Conservation (phyloP, 2,329 filamentous ascomycete genomes). For the Aspergillus felis region DNA sequence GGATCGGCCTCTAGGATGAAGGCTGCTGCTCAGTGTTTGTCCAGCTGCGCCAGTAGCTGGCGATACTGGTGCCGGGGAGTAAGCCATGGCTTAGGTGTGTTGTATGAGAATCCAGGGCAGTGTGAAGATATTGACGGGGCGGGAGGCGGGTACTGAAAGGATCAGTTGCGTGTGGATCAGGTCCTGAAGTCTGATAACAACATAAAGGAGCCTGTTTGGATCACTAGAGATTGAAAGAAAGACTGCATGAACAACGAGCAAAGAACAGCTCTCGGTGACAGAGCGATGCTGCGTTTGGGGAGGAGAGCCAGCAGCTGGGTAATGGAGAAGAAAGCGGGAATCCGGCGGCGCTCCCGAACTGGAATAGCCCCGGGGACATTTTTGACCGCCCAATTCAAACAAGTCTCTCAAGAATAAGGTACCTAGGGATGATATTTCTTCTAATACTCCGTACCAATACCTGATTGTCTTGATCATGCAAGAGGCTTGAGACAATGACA, state of each 20-base stretch:
- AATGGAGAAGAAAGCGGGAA: conserved; percentile 17
- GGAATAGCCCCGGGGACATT: conserved; percentile 19
- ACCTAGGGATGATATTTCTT: not conserved
- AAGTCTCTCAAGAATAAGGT: not conserved
- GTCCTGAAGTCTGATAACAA: not conserved
- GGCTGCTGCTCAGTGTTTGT: conserved; percentile 18
- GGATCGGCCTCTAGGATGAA: conserved; percentile 24
- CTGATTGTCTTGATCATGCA: not conserved
- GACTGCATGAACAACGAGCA: not conserved
- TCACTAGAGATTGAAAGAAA: not conserved
- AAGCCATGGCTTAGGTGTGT: conserved; percentile 29
- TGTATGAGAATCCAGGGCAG: not conserved
- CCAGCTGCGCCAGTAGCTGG: conserved; percentile 19
- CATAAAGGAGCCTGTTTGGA: not conserved
- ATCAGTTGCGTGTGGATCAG: not conserved
- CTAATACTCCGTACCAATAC: not conserved
- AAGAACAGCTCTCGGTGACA: not conserved
- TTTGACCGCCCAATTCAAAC: conserved; percentile 11
- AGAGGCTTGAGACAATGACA: not conserved
- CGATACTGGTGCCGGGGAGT: conserved; percentile 36
- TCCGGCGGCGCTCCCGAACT: conserved; percentile 13
- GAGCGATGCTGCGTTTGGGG: conserved; percentile 3
- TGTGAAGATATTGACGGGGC: conserved; percentile 3
- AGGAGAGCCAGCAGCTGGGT: conserved; percentile 15
- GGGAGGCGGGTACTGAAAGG: not conserved